Base-by-base conservation (phyloP, 2,329 filamentous ascomycete genomes). In the Colletotrichum tropicale region DNA sequence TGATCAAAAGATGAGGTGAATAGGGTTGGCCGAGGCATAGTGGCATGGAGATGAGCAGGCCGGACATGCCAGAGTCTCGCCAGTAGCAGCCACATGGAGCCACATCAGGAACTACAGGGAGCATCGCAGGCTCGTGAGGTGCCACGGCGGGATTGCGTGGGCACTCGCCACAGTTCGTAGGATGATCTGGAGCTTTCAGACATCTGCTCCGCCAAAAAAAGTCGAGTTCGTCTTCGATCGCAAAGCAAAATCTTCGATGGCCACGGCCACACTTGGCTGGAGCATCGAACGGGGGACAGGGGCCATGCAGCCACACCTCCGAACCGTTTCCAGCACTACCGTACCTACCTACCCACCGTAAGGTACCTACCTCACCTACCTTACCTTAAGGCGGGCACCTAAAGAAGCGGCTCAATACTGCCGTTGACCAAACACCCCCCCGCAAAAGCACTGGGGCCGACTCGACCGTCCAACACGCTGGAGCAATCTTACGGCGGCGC, bases 231-330 rank as follows among this genome's bases (percentile, higher is more conserved):
- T 65, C 60, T 52, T 73, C 74, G 74, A 76, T 76, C 74, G 32
- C 65, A 18, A 12, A 34, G 74, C 70, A 28, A 32, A 65, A 28
- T 21, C 43, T 32, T 76, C 74, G 74, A 76, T 76, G 74, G 58
- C 43, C 70, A 65, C 43, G 65, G 48, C 70, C 74, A 76, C 64
- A 73, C 64, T 26, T 36, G 70, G 21, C 28, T 36, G 70, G 58
- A 65, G 13, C 48, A 52, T 68, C 62, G 69, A 55, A 55, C 66
- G 21, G 60, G 52, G 48, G 38, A 62, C 69, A 62, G 56, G 68
- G 62, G 62, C 56, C 56, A n/a, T 58, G 43, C 52, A 74, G 71
- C 67, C 71, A 74, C 71, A 66, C 60, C 66, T 66, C 60, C 16
- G 60, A 34, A 34, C 58, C 66, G 21, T 36, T 55, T 66, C 43